Percentiles rank a stretch among this genome's conserved stretches.
Conservation (phyloP, 805 yeast genomes). For the Ogataea thermomethanolica region DNA sequence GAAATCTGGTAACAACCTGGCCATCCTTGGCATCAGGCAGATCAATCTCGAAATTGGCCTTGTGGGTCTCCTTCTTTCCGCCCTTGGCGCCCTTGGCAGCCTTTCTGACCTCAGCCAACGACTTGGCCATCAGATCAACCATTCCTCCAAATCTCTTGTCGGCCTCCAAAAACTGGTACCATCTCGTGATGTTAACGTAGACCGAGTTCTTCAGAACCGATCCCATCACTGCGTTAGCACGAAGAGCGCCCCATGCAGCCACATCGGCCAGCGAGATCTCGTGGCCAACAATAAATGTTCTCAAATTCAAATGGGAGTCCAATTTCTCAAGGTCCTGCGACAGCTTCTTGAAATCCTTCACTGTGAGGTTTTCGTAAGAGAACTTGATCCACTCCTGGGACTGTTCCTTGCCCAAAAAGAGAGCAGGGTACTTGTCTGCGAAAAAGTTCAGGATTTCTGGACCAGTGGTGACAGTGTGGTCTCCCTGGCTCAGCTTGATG, state of each 20-base stretch:
- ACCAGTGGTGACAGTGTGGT: constrained; percentile 40
- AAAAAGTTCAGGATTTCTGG: constrained; percentile 46
- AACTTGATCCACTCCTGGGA: constrained; percentile 64
- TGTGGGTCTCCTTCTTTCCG: constrained; percentile 81
- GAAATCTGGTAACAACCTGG: constrained; percentile 96
- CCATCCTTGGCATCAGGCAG: constrained; percentile 90
- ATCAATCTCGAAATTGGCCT: constrained; percentile 93
- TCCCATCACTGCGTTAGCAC: constrained; percentile 92
- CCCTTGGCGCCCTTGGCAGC: constrained; percentile 48
- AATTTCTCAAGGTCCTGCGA: constrained; percentile 73
- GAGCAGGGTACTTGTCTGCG: constrained; percentile 50
- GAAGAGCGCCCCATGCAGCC: constrained; percentile 88
- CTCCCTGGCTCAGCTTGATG: constrained; percentile 43
- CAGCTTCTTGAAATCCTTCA: constrained; percentile 86
- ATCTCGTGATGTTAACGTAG: constrained; percentile 84
- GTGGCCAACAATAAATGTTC: constrained; percentile 74
- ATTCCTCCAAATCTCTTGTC: constrained; percentile 66
- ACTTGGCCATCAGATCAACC: constrained; percentile 62
- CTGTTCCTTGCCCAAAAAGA: constrained; percentile 35
- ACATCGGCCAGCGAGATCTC: constrained; percentile 73
- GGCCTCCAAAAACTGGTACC: constrained; percentile 78
- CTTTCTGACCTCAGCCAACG: constrained; percentile 72
- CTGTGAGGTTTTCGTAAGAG: constrained; percentile 63
- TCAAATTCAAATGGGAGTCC: constrained; percentile 79
- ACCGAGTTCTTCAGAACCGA: constrained; percentile 82